Conservation (phyloP, 108 stramenopile genomes). For the Nitzschia putrida region DNA sequence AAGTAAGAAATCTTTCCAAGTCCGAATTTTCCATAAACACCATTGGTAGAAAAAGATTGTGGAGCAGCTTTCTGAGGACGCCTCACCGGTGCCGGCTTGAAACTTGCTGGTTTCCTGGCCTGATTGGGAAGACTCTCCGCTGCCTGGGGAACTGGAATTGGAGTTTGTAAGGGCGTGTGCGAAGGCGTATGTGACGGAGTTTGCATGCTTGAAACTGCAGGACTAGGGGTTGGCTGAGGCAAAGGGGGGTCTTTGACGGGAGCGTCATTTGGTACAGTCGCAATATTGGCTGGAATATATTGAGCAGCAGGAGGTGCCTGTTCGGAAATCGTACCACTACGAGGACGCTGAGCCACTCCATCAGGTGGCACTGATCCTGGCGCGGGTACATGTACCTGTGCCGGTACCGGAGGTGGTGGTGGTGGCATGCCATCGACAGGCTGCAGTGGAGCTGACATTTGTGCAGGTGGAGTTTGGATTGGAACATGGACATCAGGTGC, state of each 20-base stretch:
- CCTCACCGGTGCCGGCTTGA: neutral
- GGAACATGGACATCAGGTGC: no score
- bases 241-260: no score
- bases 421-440: constrained; percentile 11
- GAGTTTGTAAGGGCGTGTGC: no score
- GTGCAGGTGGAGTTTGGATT: neutral
- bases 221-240: no score
- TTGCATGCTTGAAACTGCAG: no score
- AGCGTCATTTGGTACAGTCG: no score
- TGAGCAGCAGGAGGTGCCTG: neutral
- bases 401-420: constrained; percentile 1
- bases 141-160: no score
- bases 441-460: constrained; percentile 8
- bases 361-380: neutral
- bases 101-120: constrained; percentile 9
- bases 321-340: no score
- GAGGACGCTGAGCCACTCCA: neutral
- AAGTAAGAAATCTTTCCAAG: constrained; percentile 80
- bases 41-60: constrained; percentile 22
- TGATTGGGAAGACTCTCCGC: no score
- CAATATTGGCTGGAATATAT: neutral
- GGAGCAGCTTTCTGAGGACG: constrained; percentile 21
- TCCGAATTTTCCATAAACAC: constrained; percentile 35
- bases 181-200: no score
- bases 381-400: neutral